Conservation (phyloP, 106 monocot species). For the Chionographis japonica region DNA sequence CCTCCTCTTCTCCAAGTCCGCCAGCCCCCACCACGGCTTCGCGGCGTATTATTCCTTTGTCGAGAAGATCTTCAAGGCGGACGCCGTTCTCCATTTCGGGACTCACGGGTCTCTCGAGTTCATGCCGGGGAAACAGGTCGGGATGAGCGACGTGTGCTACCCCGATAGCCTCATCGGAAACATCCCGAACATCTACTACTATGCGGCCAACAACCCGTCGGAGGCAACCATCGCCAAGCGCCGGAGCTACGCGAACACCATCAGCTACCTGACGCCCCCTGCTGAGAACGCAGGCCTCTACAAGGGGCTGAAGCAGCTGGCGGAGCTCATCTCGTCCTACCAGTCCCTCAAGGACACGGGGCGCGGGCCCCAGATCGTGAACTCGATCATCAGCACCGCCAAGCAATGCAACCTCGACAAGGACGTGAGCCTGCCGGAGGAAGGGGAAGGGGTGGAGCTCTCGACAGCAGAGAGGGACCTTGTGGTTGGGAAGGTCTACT, state of each 20-base stretch:
- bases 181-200: constrained; percentile 83
- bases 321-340: constrained; percentile 79
- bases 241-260: constrained; percentile 81
- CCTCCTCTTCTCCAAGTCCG: constrained; percentile 78
- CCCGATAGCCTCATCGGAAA: constrained; percentile 83
- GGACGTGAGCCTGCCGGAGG: constrained; percentile 63
- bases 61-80: constrained; percentile 84
- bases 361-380: constrained; percentile 69
- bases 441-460: constrained; percentile 54
- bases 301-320: constrained; percentile 85
- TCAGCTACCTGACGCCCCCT: constrained; percentile 75
- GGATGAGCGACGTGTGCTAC: constrained; percentile 85
- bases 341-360: constrained; percentile 81
- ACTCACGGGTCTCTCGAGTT: constrained; percentile 87
- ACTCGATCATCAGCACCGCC: constrained; percentile 78
- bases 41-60: constrained; percentile 83
- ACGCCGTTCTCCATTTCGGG: constrained; percentile 88
- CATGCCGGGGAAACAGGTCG: constrained; percentile 92
- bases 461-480: constrained; percentile 38
- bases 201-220: constrained; percentile 85
- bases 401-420: constrained; percentile 84
- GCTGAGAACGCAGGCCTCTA: constrained; percentile 83
- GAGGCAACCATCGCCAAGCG: constrained; percentile 83
- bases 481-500: constrained; percentile 78
- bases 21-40: constrained; percentile 86